These are phyloP conservation scores for Pseudopyricularia cyperi DNA, from an alignment of 2,329 filamentous ascomycete species.

Conservation along the genomic window DNA sequence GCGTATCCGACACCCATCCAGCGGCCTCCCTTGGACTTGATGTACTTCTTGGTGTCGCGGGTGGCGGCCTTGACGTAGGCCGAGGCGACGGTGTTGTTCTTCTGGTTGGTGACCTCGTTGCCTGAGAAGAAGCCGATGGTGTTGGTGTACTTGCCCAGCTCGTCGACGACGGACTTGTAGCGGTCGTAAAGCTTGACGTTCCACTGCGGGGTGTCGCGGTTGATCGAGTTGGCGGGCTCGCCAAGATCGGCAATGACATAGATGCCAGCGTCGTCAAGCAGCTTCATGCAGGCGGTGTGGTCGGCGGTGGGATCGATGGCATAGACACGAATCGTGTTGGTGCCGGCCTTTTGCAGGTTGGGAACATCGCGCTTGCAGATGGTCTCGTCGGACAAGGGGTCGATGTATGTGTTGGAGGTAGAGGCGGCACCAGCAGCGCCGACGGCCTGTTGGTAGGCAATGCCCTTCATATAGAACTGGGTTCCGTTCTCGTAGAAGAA, in stretches of 20 bases:
- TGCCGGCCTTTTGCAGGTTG: conserved; percentile 62
- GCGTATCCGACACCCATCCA: conserved; percentile 86
- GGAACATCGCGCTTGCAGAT: conserved; percentile 78
- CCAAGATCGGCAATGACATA: conserved; percentile 89
- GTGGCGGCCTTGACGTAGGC: conserved; percentile 97
- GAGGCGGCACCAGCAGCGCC: conserved; percentile 39
- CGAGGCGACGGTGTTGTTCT: conserved; percentile 78
- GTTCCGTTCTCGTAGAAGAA: conserved; percentile 75
- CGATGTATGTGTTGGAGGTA: conserved; percentile 48
- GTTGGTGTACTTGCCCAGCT: conserved; percentile 73
- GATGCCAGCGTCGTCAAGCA: conserved; percentile 75
- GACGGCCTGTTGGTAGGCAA: conserved; percentile 86
- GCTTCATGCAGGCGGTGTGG: conserved; percentile 74
- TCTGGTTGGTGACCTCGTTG: conserved; percentile 88
- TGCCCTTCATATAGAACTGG: conserved; percentile 70
- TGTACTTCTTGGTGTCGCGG: conserved; percentile 90
- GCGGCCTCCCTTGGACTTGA: conserved; percentile 66
- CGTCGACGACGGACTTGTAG: conserved; percentile 76
- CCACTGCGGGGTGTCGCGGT: conserved; percentile 70
- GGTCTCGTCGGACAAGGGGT: conserved; percentile 64
- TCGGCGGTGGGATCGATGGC: conserved; percentile 69
- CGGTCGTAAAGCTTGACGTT: conserved; percentile 63
- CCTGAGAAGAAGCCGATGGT: conserved; percentile 96
- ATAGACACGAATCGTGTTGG: conserved; percentile 93
- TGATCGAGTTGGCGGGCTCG: conserved; percentile 71